A percentile compares a stretch with the other conserved stretches of the same genome.
Evolutionary conservation across 495 filamentous ascomycete genomes (phyloP).

Genomic region (Aspergillus haitiensis): DNA sequence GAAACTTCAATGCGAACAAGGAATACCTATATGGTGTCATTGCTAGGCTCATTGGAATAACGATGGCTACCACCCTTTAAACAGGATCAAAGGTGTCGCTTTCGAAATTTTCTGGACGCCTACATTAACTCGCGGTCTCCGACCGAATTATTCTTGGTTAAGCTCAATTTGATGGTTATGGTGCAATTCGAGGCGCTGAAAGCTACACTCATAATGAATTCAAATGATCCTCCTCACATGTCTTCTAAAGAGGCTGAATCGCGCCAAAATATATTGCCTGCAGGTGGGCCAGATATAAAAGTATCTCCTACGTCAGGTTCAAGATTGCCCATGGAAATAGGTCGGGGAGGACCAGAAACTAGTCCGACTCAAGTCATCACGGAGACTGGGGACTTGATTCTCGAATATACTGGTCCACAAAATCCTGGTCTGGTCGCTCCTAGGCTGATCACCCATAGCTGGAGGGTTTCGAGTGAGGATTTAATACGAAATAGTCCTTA

Average conservation of each 20-base stretch:
- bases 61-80: background rate
- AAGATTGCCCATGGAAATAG: too few species aligned
- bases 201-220: conserved; percentile 6
- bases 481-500: conserved; percentile 43
- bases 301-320: too few species aligned
- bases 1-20: too few species aligned
- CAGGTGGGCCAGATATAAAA: background rate
- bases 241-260: conserved; percentile 2
- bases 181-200: background rate
- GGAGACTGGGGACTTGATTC: conserved; percentile 36
- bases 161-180: too few species aligned
- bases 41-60: too few species aligned
- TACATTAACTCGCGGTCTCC: background rate
- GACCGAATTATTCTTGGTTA: too few species aligned
- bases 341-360: background rate
- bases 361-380: conserved; percentile 25
- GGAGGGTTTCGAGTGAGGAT: conserved; percentile 38
- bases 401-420: conserved; percentile 34
- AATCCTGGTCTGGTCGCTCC: conserved; percentile 5
- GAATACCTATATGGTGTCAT: too few species aligned
- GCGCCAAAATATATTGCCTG: conserved; percentile 3
- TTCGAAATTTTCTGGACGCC: too few species aligned
- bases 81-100: background rate
- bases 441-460: conserved; percentile 22
- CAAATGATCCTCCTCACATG: conserved; percentile 19